Base-by-base conservation (phyloP, 108 stramenopile species). In the Nannochloropsis salina region DNA sequence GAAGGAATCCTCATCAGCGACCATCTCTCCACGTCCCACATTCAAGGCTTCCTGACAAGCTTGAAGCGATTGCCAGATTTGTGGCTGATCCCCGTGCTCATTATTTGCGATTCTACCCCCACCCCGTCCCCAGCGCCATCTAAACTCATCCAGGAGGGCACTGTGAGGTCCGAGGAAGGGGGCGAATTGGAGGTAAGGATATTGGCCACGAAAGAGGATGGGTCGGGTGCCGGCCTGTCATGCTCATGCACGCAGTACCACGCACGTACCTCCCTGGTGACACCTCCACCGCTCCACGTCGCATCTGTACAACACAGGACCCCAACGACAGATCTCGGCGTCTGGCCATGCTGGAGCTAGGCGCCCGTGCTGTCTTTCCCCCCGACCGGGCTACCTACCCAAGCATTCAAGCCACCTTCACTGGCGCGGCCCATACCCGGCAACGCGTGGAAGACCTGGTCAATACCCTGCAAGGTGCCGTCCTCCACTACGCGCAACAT, bases 11-110 rank as follows among this genome's bases (percentile, higher is more conserved):
- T 74, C 20, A 74, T 74, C 15, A 74, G 61, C 61, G 61, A 74
- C n/a, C 61, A 74, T n/a, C n/a, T 74, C 20, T 74, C 61, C 61
- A 74, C 61, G 61, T 74, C 61, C 4, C 61, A 74, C 8, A 74
- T 74, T 3, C n/a, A n/a, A 2, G 61, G 61, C n/a, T 74, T 74
- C 61, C n/a, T 74, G 8, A n/a, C 61, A 1, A 74, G 8, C n/a
- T 74, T 74, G 61, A 74, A n/a, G 61, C 20, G n/a, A n/a, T 3
- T 74, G 61, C 61, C 61, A n/a, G 61, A 74, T 74, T 74, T 74
- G 61, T 74, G 61, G 61, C n/a, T 74, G 8, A 74, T 74, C 61
- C 61, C 61, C 4, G n/a, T 74, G 15, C n/a, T 74, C 61, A 74
- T 74, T 74, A n/a, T 74, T 15, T n/a, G n/a, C n/a, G 61, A 31